These are phyloP conservation scores for Salix purpurea DNA, from an alignment of 345 rosid species.

Conservation along the genomic window DNA sequence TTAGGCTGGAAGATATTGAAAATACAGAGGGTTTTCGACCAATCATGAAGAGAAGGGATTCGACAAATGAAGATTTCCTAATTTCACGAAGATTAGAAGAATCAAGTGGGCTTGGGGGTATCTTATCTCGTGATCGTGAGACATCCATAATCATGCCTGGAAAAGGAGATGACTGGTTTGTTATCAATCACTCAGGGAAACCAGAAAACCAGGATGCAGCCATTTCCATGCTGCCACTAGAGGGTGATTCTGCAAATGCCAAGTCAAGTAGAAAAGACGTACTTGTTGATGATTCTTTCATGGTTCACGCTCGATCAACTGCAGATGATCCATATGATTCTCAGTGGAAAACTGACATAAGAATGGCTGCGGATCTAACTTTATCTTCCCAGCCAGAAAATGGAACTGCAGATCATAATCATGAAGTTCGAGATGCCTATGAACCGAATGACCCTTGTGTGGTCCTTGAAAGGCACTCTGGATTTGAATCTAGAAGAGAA, in stretches of 20 bases:
- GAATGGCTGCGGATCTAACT: conserved; percentile 55
- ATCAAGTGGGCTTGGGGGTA: conserved; percentile 26
- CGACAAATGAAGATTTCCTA: conserved; percentile 45
- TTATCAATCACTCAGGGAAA: conserved; percentile 28
- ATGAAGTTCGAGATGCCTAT: conserved; percentile 18
- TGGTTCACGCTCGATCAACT: conserved; percentile 48
- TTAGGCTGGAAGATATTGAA: conserved; percentile 36
- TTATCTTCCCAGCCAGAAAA: conserved; percentile 33
- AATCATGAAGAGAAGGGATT: conserved; percentile 47
- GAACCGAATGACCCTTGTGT: conserved; percentile 64
- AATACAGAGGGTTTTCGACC: conserved; percentile 39
- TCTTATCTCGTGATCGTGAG: conserved; percentile 27
- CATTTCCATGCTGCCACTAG: conserved; percentile 17
- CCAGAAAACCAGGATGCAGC: conserved; percentile 29
- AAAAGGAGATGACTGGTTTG: conserved; percentile 64
- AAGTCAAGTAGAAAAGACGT: conserved; percentile 37
- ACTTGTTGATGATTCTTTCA: conserved; percentile 66
- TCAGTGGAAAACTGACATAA: conserved; percentile 62
- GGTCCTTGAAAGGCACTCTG: conserved; percentile 56
- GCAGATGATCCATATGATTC: conserved; percentile 40
- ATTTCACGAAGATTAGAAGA: conserved; percentile 41
- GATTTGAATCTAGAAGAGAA: conserved; percentile 27
- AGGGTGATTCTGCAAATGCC: conserved; percentile 16
- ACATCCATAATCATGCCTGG: conserved; percentile 42
- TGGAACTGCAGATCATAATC: conserved; percentile 31